Evolutionary conservation across 371 early-diverging fungal species (phyloP).

Genomic region (Apophysomyces sp.): DNA sequence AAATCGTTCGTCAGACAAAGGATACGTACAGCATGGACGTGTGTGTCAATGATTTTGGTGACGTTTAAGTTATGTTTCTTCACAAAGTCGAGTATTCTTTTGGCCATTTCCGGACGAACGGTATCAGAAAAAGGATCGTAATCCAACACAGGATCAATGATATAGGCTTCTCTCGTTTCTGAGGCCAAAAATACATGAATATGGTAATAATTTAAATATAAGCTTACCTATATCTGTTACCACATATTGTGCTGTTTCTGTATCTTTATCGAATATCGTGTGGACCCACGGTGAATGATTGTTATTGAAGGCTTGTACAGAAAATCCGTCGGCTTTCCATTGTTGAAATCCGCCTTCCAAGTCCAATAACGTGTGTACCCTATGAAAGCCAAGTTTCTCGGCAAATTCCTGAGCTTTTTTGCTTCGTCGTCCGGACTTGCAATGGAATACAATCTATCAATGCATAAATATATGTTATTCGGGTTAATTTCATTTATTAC

Average conservation of each 20-base stretch:
- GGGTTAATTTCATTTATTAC: constrained; percentile 9
- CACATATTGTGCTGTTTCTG: constrained; percentile 46
- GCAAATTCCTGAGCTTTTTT: constrained; percentile 28
- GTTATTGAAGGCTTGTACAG: constrained; percentile 34
- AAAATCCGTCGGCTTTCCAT: constrained; percentile 31
- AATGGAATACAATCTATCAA: constrained; percentile 39
- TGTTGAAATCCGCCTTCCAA: constrained; percentile 34
- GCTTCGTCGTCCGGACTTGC: constrained; percentile 44
- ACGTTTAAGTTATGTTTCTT: constrained; percentile 31
- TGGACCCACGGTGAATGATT: constrained; percentile 52
- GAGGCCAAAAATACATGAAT: not conserved
- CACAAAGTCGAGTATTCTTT: constrained; percentile 26
- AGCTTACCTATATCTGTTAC: constrained; percentile 44
- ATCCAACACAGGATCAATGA: constrained; percentile 46
- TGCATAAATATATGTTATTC: no score
- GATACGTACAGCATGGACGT: constrained; percentile 44
- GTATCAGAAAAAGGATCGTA: constrained; percentile 38
- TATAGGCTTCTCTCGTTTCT: constrained; percentile 42
- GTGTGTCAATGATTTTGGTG: constrained; percentile 48
- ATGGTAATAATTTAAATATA: not conserved
- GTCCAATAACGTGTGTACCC: constrained; percentile 19
- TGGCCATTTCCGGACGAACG: constrained; percentile 27
- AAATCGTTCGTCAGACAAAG: not conserved
- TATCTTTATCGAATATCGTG: constrained; percentile 37
- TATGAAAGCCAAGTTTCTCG: constrained; percentile 26